These are phyloP conservation scores for Gautieria morchelliformis DNA, from an alignment of 768 basidiomycete species.

Conservation along the genomic window DNA sequence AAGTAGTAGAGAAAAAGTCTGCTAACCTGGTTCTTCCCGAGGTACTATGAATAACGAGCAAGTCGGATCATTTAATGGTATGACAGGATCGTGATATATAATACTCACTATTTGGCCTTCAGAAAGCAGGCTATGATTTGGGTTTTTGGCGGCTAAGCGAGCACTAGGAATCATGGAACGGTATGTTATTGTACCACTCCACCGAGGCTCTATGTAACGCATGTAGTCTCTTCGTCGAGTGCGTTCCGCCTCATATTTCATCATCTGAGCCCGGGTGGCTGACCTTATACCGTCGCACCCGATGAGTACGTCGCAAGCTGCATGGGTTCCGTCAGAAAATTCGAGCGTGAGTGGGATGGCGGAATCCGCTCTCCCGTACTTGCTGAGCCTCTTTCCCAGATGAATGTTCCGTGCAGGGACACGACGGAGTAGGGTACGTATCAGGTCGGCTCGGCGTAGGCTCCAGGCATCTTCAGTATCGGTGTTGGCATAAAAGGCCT, in stretches of 20 bases:
- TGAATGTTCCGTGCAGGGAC: not conserved
- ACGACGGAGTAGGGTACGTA: not conserved
- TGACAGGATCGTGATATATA: not conserved
- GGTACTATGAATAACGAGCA: not conserved
- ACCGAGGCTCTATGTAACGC: not conserved
- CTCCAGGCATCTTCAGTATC: constrained; percentile 1
- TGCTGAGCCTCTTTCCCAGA: constrained; percentile 1
- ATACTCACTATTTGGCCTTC: not conserved
- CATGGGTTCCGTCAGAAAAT: constrained; percentile 7
- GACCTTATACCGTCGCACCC: constrained; percentile 10
- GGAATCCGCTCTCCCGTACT: not conserved
- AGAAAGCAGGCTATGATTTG: constrained; percentile 4
- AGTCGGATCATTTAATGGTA: not conserved
- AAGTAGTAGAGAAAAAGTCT: not conserved
- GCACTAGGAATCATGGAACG: constrained; percentile 17
- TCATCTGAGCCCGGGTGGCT: constrained; percentile 4
- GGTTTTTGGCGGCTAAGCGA: not conserved
- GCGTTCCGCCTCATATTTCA: not conserved
- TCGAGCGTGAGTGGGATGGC: not conserved
- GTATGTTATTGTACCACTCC: not conserved
- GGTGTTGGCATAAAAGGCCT: not conserved
- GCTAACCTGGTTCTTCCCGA: not conserved
- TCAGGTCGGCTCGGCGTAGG: constrained; percentile 3
- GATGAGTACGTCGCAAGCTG: constrained; percentile 6
- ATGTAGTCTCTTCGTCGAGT: constrained; percentile 17